Percentiles rank a stretch among this genome's conserved stretches.
phyloP scores from a whole-genome alignment of 2,329 filamentous ascomycete species.

The Paramyrothecium sp. region DNA sequence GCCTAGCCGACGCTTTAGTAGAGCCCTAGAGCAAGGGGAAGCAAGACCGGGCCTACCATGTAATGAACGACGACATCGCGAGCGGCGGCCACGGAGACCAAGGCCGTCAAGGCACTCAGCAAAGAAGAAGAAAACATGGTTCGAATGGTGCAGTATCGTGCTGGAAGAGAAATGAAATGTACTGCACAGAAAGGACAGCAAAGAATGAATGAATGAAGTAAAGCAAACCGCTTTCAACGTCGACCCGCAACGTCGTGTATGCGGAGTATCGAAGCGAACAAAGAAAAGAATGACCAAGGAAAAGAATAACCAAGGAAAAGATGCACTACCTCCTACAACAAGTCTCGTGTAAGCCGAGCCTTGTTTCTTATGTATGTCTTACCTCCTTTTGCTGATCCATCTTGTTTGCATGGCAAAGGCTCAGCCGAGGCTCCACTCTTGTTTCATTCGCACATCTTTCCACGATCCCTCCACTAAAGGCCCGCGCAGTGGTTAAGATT shows the following conservation, averaged over 20 bases:
- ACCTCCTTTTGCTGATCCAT: background rate
- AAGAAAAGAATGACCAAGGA: background rate
- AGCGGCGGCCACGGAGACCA: background rate
- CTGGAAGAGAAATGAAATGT: background rate
- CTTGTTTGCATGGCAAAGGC: background rate
- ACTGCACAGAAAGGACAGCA: background rate
- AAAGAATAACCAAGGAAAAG: background rate
- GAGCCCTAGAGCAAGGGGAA: background rate
- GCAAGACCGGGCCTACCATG: background rate
- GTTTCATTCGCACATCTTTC: background rate
- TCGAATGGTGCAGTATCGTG: background rate
- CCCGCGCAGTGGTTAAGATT: background rate
- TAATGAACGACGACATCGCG: background rate
- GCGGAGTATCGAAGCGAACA: background rate
- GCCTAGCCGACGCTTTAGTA: background rate
- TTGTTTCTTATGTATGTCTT: background rate
- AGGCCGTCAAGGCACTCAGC: background rate
- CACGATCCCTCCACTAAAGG: background rate
- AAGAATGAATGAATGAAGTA: background rate
- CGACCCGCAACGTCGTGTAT: background rate
- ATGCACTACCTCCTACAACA: background rate
- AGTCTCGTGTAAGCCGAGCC: background rate
- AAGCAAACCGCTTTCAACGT: background rate
- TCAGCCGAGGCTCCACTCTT: background rate
- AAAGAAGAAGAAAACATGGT: background rate